Evolutionary conservation across 2,329 filamentous ascomycete genomes (phyloP), one percentile per base, ranked within the genome.

Genomic region (Herpotrichia juniperi): DNA sequence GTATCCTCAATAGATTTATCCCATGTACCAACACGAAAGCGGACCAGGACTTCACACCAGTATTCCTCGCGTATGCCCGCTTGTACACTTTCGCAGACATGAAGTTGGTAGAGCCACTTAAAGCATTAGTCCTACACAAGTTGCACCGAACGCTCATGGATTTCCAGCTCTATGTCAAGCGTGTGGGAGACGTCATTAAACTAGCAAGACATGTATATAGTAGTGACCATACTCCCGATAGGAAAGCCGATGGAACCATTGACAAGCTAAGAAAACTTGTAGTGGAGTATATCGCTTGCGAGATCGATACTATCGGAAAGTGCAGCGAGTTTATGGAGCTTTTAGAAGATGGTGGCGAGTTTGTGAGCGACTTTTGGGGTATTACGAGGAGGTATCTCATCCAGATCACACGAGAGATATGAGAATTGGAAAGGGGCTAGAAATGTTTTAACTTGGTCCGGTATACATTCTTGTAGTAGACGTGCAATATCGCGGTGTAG

Each of bases 291-390:
- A 54, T 62, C 28, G 48, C 54, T 24, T 58, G 51, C 35, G 46
- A 61, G 34, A 55, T 63, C 45, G 55, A 61, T 26, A 57, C 45
- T 10, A 56, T 63, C 34, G 51, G 54, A 32, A 48, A 50, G 22
- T 32, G 22, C 25, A 48, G 50, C 25, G 47, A 47, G 14, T 65
- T 65, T 39, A n/a, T 51, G 16, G 37, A 49, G 22, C 51, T 58
- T 10, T 39, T 65, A 44, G 56, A 63, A 49, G 62, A 63, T 31
- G 62, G 62, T 8, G 62, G 63, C 22, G 56, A 62, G 37, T 62
- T 61, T 53, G 58, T 62, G 22, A 47, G 51, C 31, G 58, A 64
- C 48, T 58, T 66, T 48, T 66, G 58, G 63, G 48, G 47, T 21
- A n/a, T 55, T 42, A 42, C 39, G 1, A 59, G 39, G 37, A 34